Evolutionary conservation across 2,329 filamentous ascomycete species (phyloP).

Genomic region (Westerdykella sp.): DNA sequence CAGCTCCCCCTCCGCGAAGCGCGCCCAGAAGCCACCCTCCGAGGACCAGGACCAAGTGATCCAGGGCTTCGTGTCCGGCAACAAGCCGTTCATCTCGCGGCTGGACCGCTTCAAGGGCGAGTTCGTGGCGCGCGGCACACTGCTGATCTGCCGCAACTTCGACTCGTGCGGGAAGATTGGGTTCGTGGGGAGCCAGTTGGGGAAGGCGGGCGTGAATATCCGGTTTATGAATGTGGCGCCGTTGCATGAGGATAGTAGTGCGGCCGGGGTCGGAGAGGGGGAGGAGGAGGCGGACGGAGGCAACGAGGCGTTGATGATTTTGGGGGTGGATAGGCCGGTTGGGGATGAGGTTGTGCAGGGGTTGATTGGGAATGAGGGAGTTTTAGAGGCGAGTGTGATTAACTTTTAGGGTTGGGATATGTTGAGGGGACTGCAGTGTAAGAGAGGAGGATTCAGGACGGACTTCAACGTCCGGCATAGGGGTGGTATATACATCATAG

Average conservation of each 20-base stretch:
- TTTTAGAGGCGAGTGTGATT: slow-evolving; percentile 49
- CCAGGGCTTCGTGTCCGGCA: slow-evolving; percentile 61
- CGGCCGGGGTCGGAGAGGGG: slow-evolving; percentile 33
- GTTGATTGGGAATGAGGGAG: slow-evolving; percentile 46
- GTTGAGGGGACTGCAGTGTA: too few species aligned
- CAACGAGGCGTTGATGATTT: slow-evolving; percentile 77
- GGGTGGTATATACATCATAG: too few species aligned
- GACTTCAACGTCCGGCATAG: too few species aligned
- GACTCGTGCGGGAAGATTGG: slow-evolving; percentile 79
- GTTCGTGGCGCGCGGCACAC: slow-evolving; percentile 65
- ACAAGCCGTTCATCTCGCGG: slow-evolving; percentile 62
- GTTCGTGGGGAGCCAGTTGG: slow-evolving; percentile 65
- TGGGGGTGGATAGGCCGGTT: slow-evolving; percentile 64
- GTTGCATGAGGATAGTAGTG: slow-evolving; percentile 40
- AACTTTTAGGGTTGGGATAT: slow-evolving; percentile 30
- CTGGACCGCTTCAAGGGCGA: slow-evolving; percentile 67
- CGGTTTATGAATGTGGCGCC: slow-evolving; percentile 70
- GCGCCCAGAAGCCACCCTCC: slow-evolving; percentile 9
- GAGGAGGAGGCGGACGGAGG: too few species aligned
- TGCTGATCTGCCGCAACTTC: slow-evolving; percentile 76
- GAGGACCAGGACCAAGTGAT: slow-evolving; percentile 47
- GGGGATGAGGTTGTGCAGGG: slow-evolving; percentile 49
- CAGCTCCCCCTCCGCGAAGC: slow-evolving; percentile 24
- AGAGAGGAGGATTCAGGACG: too few species aligned
- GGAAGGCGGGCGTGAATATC: slow-evolving; percentile 68